Evolutionary conservation across 2,329 filamentous ascomycete species (phyloP).

Genomic region (Diaporthe capsici): DNA sequence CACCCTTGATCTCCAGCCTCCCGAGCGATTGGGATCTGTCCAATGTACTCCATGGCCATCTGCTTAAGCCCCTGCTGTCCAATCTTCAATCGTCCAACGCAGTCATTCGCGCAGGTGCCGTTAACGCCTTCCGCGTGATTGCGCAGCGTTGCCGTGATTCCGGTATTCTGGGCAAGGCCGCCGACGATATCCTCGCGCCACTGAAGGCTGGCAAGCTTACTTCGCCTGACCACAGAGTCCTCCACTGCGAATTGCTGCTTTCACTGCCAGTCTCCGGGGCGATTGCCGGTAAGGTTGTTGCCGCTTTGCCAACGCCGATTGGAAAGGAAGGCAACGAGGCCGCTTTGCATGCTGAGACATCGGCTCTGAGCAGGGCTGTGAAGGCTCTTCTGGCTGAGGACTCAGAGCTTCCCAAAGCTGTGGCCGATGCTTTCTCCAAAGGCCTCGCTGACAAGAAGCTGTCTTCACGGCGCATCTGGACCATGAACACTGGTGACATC

Average conservation of each 20-base stretch:
- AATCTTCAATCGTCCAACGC: conserved; percentile 93
- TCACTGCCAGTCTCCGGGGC: conserved; percentile 71
- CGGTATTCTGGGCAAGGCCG: conserved; percentile 73
- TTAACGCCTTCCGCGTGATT: conserved; percentile 81
- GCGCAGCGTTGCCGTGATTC: conserved; percentile 72
- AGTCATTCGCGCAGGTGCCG: conserved; percentile 80
- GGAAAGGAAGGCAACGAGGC: conserved; percentile 91
- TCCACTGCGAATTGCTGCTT: conserved; percentile 86
- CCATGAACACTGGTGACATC: conserved; percentile 79
- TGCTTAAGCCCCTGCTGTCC: conserved; percentile 89
- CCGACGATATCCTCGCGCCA: conserved; percentile 83
- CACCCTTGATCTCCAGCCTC: conserved; percentile 79
- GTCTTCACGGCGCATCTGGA: conserved; percentile 83
- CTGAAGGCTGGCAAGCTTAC: conserved; percentile 88
- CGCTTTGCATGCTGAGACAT: conserved; percentile 82
- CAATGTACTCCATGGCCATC: conserved; percentile 75
- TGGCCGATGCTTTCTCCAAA: conserved; percentile 81
- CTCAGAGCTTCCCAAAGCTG: conserved; percentile 73
- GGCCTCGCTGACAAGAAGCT: conserved; percentile 89
- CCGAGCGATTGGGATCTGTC: conserved; percentile 83
- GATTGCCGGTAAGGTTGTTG: conserved; percentile 76
- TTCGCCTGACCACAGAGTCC: conserved; percentile 84
- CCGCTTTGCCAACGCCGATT: conserved; percentile 76
- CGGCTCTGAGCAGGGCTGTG: conserved; percentile 77
- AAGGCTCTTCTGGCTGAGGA: conserved; percentile 73